Percentiles rank a stretch among this genome's conserved stretches.
These are phyloP conservation scores for Sporisorium exsertum DNA, from an alignment of 1,284 basidiomycete genomes.

Conservation along the genomic window DNA sequence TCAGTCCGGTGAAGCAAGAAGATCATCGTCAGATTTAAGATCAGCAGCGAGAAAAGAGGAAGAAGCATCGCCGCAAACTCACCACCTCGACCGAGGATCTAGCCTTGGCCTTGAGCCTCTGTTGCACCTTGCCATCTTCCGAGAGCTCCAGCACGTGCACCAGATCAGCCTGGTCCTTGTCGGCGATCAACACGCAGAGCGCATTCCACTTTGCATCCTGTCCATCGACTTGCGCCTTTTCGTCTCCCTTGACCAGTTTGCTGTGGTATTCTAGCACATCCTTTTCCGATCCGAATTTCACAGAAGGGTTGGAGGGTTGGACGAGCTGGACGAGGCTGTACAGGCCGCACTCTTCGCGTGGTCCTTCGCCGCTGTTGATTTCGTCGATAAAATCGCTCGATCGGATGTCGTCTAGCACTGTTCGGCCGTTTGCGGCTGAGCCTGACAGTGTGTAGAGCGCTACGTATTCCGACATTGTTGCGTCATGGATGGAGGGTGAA, in stretches of 20 bases:
- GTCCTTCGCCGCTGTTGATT: slow-evolving; percentile 55
- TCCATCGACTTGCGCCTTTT: slow-evolving; percentile 15
- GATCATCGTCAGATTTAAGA: not conserved
- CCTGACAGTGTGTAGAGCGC: slow-evolving; percentile 48
- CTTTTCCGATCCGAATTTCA: slow-evolving; percentile 13
- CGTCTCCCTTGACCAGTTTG: slow-evolving; percentile 29
- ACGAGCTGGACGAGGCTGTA: slow-evolving; percentile 50
- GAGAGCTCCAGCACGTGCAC: slow-evolving; percentile 30
- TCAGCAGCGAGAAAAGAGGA: too few species aligned
- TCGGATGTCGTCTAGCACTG: slow-evolving; percentile 48
- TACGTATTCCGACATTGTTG: slow-evolving; percentile 38
- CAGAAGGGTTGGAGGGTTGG: slow-evolving; percentile 16
- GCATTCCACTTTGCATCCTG: slow-evolving; percentile 32
- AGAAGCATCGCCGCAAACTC: too few species aligned
- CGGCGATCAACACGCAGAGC: slow-evolving; percentile 35
- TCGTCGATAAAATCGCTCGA: slow-evolving; percentile 57
- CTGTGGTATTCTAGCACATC: slow-evolving; percentile 33
- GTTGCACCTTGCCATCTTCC: slow-evolving; percentile 12
- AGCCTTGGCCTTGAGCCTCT: slow-evolving; percentile 37
- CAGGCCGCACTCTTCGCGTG: slow-evolving; percentile 51
- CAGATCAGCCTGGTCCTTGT: slow-evolving; percentile 23
- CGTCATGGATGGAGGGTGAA: not conserved
- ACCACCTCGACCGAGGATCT: slow-evolving; percentile 45
- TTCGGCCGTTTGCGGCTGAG: slow-evolving; percentile 17
- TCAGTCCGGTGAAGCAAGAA: not conserved